phyloP scores from a whole-genome alignment of 108 stramenopile genomes.

The Skeletonema potamos region DNA sequence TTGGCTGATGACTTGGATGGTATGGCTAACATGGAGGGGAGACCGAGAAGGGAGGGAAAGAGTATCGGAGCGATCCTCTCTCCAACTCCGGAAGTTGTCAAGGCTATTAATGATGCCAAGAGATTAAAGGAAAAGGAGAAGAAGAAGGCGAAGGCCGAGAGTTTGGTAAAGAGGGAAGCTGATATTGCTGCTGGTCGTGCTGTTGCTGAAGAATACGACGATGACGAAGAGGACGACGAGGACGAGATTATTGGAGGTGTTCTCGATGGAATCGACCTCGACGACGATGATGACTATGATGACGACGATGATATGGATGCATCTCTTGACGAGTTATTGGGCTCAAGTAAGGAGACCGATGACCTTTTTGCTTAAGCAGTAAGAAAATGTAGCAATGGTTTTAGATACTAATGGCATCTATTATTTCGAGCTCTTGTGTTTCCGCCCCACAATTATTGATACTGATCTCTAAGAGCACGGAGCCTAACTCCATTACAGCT shows the following conservation, averaged over 20 bases:
- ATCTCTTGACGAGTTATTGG: constrained; percentile 75
- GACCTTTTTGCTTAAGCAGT: constrained; percentile 70
- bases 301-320: constrained; percentile 67
- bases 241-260: constrained; percentile 55
- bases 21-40: constrained; percentile 65
- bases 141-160: constrained; percentile 65
- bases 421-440: neutral
- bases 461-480: neutral
- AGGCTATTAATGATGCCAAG: constrained; percentile 73
- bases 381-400: neutral
- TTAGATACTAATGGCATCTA: neutral
- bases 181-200: constrained; percentile 14
- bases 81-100: constrained; percentile 76
- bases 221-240: constrained; percentile 19
- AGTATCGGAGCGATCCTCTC: constrained; percentile 69
- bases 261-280: constrained; percentile 48
- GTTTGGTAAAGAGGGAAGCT: constrained; percentile 24
- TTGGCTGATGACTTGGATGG: constrained; percentile 68
- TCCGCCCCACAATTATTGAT: neutral
- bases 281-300: constrained; percentile 52
- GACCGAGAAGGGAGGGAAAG: constrained; percentile 74
- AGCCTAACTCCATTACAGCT: neutral
- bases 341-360: constrained; percentile 61
- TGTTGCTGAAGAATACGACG: constrained; percentile 13
- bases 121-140: constrained; percentile 67